Evolutionary conservation across 768 basidiomycete species (phyloP).

Genomic region (Serendipita sp.): DNA sequence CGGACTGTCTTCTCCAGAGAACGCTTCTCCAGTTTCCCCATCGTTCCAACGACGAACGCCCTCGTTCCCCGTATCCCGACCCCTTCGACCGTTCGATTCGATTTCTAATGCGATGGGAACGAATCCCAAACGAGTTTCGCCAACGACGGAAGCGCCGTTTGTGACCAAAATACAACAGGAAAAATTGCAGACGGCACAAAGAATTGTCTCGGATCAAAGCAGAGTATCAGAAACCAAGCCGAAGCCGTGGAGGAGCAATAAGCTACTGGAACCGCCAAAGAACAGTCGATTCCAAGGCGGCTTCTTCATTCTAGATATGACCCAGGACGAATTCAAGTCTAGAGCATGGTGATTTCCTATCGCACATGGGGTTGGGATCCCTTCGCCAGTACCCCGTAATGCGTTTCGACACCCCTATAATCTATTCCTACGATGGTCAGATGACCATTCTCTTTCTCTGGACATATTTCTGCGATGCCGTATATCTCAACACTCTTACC

Average conservation of each 20-base stretch:
- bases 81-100: constrained; percentile 62
- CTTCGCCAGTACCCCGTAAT: not conserved
- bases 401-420: not conserved
- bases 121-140: constrained; percentile 1
- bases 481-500: too few relatives aligned
- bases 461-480: too few relatives aligned
- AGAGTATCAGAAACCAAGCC: constrained; percentile 21
- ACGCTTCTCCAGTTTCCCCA: constrained; percentile 15
- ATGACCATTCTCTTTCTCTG: too few relatives aligned
- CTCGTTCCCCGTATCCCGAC: constrained; percentile 56
- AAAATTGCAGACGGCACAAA: constrained; percentile 5
- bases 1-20: not conserved
- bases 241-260: constrained; percentile 28
- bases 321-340: constrained; percentile 55
- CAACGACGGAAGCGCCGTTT: not conserved
- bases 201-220: not conserved
- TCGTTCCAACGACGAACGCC: constrained; percentile 28
- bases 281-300: constrained; percentile 39
- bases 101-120: constrained; percentile 31
- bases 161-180: constrained; percentile 20
- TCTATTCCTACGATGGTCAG: too few relatives aligned
- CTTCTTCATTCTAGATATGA: constrained; percentile 58
- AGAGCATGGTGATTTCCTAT: not conserved
- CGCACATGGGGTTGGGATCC: not conserved
- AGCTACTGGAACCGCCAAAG: constrained; percentile 66